These are phyloP conservation scores for Colletotrichum trifolii DNA, from an alignment of 2,329 filamentous ascomycete genomes.

Conservation along the genomic window DNA sequence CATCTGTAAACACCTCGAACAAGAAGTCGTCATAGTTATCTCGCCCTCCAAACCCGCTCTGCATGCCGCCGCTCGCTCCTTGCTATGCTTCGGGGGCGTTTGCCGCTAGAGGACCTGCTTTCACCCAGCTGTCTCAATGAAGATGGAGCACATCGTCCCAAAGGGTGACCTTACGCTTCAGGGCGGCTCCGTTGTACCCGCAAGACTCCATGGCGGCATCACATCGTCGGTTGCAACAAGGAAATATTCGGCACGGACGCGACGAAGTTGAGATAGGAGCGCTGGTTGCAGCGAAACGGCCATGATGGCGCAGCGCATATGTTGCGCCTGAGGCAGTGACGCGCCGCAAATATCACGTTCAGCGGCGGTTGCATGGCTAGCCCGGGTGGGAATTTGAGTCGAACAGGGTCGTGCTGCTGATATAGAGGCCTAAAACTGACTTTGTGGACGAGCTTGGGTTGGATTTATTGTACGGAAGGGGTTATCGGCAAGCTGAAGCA, in stretches of 20 bases:
- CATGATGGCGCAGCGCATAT: slow-evolving; percentile 48
- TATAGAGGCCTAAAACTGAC: slow-evolving; percentile 53
- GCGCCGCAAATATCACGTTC: slow-evolving; percentile 51
- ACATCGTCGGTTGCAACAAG: slow-evolving; percentile 51
- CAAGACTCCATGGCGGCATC: slow-evolving; percentile 54
- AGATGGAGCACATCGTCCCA: slow-evolving; percentile 63
- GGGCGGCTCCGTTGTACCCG: slow-evolving; percentile 49
- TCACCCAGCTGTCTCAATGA: slow-evolving; percentile 59
- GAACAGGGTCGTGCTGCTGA: slow-evolving; percentile 52
- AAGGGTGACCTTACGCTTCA: slow-evolving; percentile 49
- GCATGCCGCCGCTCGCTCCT: slow-evolving; percentile 44
- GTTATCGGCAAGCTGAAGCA: slow-evolving; percentile 38
- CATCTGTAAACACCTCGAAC: slow-evolving; percentile 43
- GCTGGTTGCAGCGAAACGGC: slow-evolving; percentile 54
- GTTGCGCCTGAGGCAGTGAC: slow-evolving; percentile 49
- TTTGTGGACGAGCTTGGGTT: slow-evolving; percentile 38
- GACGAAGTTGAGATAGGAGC: slow-evolving; percentile 56
- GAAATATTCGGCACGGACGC: slow-evolving; percentile 57
- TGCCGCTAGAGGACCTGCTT: slow-evolving; percentile 63
- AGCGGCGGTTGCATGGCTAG: slow-evolving; percentile 53
- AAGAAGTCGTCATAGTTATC: slow-evolving; percentile 46
- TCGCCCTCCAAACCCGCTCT: slow-evolving; percentile 4
- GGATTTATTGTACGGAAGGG: slow-evolving; percentile 38
- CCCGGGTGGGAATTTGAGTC: slow-evolving; percentile 49
- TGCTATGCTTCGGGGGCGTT: slow-evolving; percentile 61